Evolutionary conservation across 352 stramenopile species (phyloP), one percentile per base, ranked within the genome.

Genomic region (Nothophytophthora sp.): DNA sequence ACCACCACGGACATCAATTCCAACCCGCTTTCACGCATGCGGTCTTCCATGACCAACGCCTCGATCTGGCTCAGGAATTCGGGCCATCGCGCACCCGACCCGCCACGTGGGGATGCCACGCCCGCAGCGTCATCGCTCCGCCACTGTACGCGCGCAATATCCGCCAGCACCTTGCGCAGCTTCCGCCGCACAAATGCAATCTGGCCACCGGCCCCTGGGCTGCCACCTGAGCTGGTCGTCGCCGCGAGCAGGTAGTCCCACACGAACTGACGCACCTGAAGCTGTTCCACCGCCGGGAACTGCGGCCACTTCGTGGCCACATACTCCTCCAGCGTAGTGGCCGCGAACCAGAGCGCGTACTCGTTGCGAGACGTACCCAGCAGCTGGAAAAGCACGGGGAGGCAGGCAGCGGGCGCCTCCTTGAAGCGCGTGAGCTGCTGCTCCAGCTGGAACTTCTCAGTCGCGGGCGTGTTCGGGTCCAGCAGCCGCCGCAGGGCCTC

Each of bases 321-420:
- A 55, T 90, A 90, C 61, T 92, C 81, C 32, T 92, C 81, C 20
- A 92, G 49, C 27, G 81, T 81, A 8, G 73, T 88, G 16, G 68
- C 60, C 5, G 81, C 81, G 43, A 92, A 92, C 81, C 81, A 92
- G 33, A 92, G 77, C 58, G 75, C 63, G 55, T 88, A 90, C 67
- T 90, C 76, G 61, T 77, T 88, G 50, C 60, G 73, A 10, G 76
- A 88, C 12, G 74, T 70, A 28, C 49, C 42, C 30, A 92, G 55
- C 12, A 92, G 55, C 61, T 82, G 66, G 51, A 80, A 85, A 1
- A 92, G 44, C 44, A 92, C 73, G 27, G 76, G 76, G n/a, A 92
- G 54, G 50, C 78, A 89, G 15, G 61, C 69, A 8, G 55, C 30
- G 19, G 73, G 69, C 33, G 75, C 49, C 28, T 73, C 64, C 42